Percentiles rank a stretch among this genome's conserved stretches.
These are phyloP conservation scores for Populus ilicifolia DNA, from an alignment of 345 rosid genomes.

Conservation along the genomic window DNA sequence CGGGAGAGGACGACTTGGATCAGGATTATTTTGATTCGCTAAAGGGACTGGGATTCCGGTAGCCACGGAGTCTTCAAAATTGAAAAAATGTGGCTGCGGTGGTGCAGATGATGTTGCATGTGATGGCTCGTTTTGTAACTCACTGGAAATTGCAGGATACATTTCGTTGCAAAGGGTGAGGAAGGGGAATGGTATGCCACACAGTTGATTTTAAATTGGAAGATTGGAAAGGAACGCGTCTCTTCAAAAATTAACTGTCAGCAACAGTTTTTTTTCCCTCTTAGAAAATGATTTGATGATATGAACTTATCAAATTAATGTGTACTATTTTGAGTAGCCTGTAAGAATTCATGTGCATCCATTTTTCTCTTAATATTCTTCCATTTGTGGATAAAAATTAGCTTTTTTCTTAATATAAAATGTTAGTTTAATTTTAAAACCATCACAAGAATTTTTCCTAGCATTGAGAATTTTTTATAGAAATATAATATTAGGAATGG, in stretches of 20 bases:
- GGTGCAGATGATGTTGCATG: slow-evolving; percentile 25
- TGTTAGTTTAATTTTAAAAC: too few species aligned
- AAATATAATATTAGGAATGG: too few species aligned
- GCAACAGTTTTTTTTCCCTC: too few species aligned
- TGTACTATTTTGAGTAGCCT: too few species aligned
- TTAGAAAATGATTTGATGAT: too few species aligned
- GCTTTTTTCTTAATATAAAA: too few species aligned
- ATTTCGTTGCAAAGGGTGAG: background rate
- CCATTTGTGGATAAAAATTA: too few species aligned
- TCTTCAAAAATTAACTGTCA: background rate
- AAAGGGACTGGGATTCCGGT: slow-evolving; percentile 1
- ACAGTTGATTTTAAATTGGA: background rate
- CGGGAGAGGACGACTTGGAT: background rate
- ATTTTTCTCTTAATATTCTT: too few species aligned
- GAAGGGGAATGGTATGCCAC: background rate
- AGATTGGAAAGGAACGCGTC: background rate
- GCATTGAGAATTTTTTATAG: too few species aligned
- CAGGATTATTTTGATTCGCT: slow-evolving; percentile 1
- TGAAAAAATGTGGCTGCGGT: background rate
- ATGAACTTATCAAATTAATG: too few species aligned
- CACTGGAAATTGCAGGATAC: slow-evolving; percentile 17
- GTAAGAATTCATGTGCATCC: too few species aligned
- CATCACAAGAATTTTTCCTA: too few species aligned
- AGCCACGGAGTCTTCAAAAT: background rate
- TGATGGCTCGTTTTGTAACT: slow-evolving; percentile 4